A percentile compares a stretch with the other conserved stretches of the same genome.
These are phyloP conservation scores for Apiospora pterosperma DNA, from an alignment of 2,329 filamentous ascomycete genomes.

Conservation along the genomic window DNA sequence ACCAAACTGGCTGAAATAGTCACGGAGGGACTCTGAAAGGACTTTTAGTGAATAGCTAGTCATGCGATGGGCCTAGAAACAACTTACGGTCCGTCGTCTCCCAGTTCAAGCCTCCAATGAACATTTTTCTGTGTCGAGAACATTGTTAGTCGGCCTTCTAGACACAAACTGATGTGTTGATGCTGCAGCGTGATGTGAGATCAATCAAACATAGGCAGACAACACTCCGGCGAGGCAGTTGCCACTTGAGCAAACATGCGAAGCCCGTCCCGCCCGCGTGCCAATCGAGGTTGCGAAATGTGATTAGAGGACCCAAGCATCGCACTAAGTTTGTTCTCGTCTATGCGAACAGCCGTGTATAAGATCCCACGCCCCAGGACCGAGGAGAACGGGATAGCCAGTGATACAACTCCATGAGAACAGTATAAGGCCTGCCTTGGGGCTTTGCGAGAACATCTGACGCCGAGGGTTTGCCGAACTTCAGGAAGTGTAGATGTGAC, in stretches of 20 bases:
- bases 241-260: constrained; percentile 1
- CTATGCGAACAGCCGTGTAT: constrained; percentile 16
- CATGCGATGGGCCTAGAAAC: neutral
- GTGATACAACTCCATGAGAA: neutral
- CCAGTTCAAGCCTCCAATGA: constrained; percentile 98
- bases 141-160: neutral
- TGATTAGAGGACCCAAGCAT: constrained; percentile 3
- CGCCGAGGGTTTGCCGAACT: neutral
- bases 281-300: constrained; percentile 1
- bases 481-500: constrained; percentile 13
- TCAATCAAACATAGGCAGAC: neutral
- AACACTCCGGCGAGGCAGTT: neutral
- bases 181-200: neutral
- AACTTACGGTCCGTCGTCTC: constrained; percentile 94
- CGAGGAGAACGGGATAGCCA: neutral
- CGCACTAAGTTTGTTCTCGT: constrained; percentile 6
- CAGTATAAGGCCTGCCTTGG: neutral
- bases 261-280: neutral
- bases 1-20: constrained; percentile 97
- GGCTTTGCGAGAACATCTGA: neutral
- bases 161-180: neutral
- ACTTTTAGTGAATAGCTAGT: constrained; percentile 13
- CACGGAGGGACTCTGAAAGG: constrained; percentile 79
- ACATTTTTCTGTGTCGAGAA: constrained; percentile 81
- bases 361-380: constrained; percentile 1